Evolutionary conservation across 805 yeast genomes (phyloP).

Genomic region (Saturnispora kantuleensis): DNA sequence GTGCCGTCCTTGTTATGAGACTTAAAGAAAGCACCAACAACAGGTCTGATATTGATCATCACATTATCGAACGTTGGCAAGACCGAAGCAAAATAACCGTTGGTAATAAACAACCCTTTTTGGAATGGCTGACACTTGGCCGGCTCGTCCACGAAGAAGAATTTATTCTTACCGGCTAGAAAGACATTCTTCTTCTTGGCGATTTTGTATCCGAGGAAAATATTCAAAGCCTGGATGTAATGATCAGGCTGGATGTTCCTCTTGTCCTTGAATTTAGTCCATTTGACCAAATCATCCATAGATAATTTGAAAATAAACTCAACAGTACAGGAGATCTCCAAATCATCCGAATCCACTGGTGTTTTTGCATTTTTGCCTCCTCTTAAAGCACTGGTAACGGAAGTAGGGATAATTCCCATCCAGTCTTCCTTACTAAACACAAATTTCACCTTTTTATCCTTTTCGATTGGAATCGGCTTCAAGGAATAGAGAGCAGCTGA

Average conservation of each 20-base stretch:
- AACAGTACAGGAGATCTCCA: slow-evolving; percentile 14
- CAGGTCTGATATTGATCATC: slow-evolving; percentile 22
- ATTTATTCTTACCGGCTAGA: slow-evolving; percentile 17
- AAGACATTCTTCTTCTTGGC: slow-evolving; percentile 16
- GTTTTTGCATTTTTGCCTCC: slow-evolving; percentile 5
- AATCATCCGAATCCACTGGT: slow-evolving; percentile 6
- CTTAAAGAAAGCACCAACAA: slow-evolving; percentile 22
- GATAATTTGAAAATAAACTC: slow-evolving; percentile 16
- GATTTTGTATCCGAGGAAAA: slow-evolving; percentile 18
- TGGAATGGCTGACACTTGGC: slow-evolving; percentile 18
- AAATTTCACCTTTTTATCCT: slow-evolving; percentile 14
- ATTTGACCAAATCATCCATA: slow-evolving; percentile 17
- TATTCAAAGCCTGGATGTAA: slow-evolving; percentile 19
- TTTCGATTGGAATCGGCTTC: slow-evolving; percentile 15
- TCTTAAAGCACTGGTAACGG: slow-evolving; percentile 11
- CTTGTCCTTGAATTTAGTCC: slow-evolving; percentile 13
- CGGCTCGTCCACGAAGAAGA: slow-evolving; percentile 19
- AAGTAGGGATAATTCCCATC: slow-evolving; percentile 15
- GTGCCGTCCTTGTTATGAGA: slow-evolving; percentile 19
- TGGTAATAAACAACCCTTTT: slow-evolving; percentile 22
- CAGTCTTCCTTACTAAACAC: slow-evolving; percentile 16
- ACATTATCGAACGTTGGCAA: slow-evolving; percentile 21
- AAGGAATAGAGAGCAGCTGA: slow-evolving; percentile 16
- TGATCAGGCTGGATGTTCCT: slow-evolving; percentile 17
- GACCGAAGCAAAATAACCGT: slow-evolving; percentile 25